Conservation (phyloP, 2,329 filamentous ascomycete species). For the Arachnomyces sp. region DNA sequence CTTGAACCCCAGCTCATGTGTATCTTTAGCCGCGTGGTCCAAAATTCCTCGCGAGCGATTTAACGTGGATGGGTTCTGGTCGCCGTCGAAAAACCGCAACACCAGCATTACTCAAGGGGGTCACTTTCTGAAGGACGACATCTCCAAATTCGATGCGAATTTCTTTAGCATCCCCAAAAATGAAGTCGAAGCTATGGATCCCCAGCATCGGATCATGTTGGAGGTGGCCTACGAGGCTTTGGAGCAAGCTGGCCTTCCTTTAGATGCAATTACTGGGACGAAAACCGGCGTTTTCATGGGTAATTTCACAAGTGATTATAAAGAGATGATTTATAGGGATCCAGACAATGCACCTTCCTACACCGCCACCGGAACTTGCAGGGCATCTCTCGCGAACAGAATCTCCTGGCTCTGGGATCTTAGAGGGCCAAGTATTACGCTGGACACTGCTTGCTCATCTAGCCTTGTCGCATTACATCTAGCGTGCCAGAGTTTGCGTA, state of each 20-base stretch:
- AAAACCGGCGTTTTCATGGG: constrained; percentile 14
- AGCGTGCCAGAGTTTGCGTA: constrained; percentile 18
- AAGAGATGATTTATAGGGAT: neutral
- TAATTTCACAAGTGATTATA: constrained; percentile 13
- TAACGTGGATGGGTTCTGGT: constrained; percentile 17
- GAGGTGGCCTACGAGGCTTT: constrained; percentile 12
- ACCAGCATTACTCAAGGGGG: neutral
- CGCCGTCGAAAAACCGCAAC: constrained; percentile 10
- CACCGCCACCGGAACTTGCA: constrained; percentile 15
- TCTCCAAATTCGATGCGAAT: constrained; percentile 11
- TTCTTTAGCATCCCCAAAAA: constrained; percentile 11
- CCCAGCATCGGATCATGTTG: constrained; percentile 16
- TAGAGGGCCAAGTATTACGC: constrained; percentile 10
- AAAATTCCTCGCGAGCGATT: constrained; percentile 19
- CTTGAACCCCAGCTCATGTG: too few relatives aligned
- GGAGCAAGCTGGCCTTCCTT: constrained; percentile 15
- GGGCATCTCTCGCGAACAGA: constrained; percentile 16
- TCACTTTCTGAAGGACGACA: constrained; percentile 11
- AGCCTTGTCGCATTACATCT: constrained; percentile 8
- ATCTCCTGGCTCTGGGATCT: constrained; percentile 12
- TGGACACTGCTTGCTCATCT: constrained; percentile 15
- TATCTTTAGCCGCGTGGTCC: too few relatives aligned
- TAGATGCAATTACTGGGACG: constrained; percentile 12
- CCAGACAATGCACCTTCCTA: constrained; percentile 1
- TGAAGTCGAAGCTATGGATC: constrained; percentile 17